Base-by-base conservation (phyloP, 495 filamentous ascomycete species). In the Filosporella fistucella region DNA sequence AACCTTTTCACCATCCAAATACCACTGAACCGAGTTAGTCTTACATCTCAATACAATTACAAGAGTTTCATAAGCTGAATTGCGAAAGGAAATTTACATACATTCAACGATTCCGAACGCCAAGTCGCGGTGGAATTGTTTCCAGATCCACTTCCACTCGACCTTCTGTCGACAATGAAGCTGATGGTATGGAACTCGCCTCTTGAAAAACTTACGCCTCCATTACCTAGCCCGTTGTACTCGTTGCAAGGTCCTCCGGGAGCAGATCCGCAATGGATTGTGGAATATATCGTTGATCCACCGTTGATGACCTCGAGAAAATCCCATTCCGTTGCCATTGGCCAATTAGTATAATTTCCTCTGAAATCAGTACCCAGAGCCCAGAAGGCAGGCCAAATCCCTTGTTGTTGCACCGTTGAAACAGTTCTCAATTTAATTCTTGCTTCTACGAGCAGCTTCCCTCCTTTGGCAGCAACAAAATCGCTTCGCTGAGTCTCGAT, bases 331-430 rank as follows among this genome's bases (percentile, higher is more conserved):
- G 45, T 45, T 6, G 40, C 51, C 17, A 38, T 36, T 6, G 58
- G 61, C 61, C 61, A 63, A 25, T 47, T 42, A 4, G 40, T 52
- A 43, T 51, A 51, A 17, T 51, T 55, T 16, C 46, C 47, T 12
- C 43, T 21, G 28, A 46, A 56, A 17, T 42, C 37, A 21, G 40
- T 48, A 13, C 61, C 59, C n/a, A 62, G 34, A 1, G 59, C 61
- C 59, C 61, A 62, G 35, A 64, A 64, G 2, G 61, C 61, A 22
- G 59, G 59, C 59, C 61, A 64, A 30, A 64, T 62, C 6, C 59
- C 61, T 22, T 61, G 45, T 48, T 62, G 59, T 17, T 53, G 26
- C 20, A 23, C 35, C 1, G 18, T 40, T 0, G 56, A 32, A 23
- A 42, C 52, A 3, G 45, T 47, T 13, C 61, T 57, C 6, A 52